Evolutionary conservation across 164 flowering plant genomes (phyloP), one percentile per base, ranked within the genome.

Genomic region (Stephania japonica): DNA sequence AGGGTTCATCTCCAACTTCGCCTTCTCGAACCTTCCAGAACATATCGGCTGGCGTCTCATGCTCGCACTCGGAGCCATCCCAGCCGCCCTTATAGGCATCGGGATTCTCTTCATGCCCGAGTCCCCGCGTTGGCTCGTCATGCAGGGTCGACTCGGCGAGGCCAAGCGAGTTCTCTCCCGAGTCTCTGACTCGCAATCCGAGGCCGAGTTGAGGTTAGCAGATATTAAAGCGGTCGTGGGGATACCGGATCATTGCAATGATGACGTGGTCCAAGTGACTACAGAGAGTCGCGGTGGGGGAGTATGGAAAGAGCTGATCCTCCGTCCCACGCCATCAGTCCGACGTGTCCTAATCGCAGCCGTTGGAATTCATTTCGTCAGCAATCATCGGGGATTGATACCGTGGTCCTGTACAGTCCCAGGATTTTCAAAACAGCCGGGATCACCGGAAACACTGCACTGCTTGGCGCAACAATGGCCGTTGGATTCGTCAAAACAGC

Each of bases 401-500:
- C 78, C 0, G 78, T 75, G 3, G 73, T 79, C 9, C 65, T 75
- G 1, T 78, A 75, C 65, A 75, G 81, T 43, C 78, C 78, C 4
- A 13, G 73, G 5, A 75, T 79, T 11, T 79, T 79, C 70, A 61
- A 68, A 65, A 76, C 66, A 44, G 86, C 83, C 8, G 86, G 86
- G 24, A 79, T 83, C 6, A 75, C 27, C 4, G 59, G 26, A 10
- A 69, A 80, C 24, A 53, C 24, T 13, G 6, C 24, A 0, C 42
- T 72, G 53, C 69, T 84, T 6, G 79, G 71, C 3, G 82, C 79
- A 23, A 82, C 82, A 1, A 74, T 82, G n/a, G 84, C 83, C 18
- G 86, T 84, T 13, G 86, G 86, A 68, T 76, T 78, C 61, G n/a
- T 53, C 14, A 84, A 84, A 67, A 80, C 86, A 0, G 0, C 13